phyloP scores from a whole-genome alignment of 345 rosid genomes.

The Citrus glauca region DNA sequence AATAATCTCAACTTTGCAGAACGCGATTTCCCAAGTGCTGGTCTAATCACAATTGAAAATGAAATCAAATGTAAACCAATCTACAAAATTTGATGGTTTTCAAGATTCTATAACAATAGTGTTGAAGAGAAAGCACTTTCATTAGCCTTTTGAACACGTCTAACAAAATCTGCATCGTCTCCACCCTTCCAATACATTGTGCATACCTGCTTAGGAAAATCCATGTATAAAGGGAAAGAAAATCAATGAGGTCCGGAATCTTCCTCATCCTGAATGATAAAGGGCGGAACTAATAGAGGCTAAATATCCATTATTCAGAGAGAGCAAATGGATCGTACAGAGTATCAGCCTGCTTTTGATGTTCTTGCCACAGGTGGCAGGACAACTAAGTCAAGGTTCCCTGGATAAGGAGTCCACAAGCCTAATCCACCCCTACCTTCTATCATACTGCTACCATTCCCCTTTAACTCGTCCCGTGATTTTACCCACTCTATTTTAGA shows the following conservation, averaged over 20 bases:
- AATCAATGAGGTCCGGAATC: not conserved
- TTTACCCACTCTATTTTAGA: constrained; percentile 97
- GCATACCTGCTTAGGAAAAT: not conserved
- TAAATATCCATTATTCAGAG: not conserved
- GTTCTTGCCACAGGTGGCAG: constrained; percentile 68
- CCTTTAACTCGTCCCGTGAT: constrained; percentile 61
- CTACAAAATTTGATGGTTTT: not conserved
- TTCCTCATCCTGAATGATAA: not conserved
- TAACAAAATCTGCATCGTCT: not conserved
- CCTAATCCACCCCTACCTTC: constrained; percentile 93
- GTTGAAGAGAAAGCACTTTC: not conserved
- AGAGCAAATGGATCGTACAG: not conserved
- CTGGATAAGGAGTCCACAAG: constrained; percentile 93
- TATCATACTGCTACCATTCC: constrained; percentile 70
- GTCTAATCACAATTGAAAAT: too few relatives aligned
- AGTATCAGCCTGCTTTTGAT: constrained; percentile 83
- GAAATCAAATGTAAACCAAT: not conserved
- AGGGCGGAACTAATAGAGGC: not conserved
- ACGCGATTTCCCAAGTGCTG: too few relatives aligned
- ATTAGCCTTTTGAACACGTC: not conserved
- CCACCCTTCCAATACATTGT: not conserved
- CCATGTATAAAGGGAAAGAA: not conserved
- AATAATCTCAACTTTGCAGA: not conserved
- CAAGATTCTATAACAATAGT: not conserved
- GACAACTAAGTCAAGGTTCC: constrained; percentile 60